These are phyloP conservation scores for Ascosphaera apis DNA, from an alignment of 2,329 filamentous ascomycete genomes.

Conservation along the genomic window DNA sequence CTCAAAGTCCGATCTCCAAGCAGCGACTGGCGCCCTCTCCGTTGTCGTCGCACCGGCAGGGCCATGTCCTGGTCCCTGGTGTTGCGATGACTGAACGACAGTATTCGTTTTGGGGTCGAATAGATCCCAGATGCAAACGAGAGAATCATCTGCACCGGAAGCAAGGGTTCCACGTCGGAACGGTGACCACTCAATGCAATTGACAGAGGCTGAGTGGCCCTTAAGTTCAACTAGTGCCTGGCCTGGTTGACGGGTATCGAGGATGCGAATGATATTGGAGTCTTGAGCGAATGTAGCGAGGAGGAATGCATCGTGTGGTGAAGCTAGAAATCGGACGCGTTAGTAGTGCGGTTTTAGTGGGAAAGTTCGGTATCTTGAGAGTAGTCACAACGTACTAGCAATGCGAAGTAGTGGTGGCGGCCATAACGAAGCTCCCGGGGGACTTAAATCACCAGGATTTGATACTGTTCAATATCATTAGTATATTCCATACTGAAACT, in stretches of 20 bases:
- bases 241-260: slow-evolving; percentile 88
- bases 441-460: slow-evolving; percentile 36
- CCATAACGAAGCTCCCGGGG: slow-evolving; percentile 30
- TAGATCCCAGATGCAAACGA: slow-evolving; percentile 85
- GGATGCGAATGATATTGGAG: slow-evolving; percentile 73
- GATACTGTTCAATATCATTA: slow-evolving; percentile 14
- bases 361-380: slow-evolving; percentile 1
- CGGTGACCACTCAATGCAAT: slow-evolving; percentile 91
- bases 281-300: slow-evolving; percentile 94
- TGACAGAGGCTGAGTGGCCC: slow-evolving; percentile 65
- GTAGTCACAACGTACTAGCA: slow-evolving; percentile 14
- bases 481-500: slow-evolving; percentile 2
- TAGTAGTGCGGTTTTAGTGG: too few relatives aligned
- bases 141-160: slow-evolving; percentile 74
- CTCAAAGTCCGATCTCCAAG: slow-evolving; percentile 24
- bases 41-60: slow-evolving; percentile 10
- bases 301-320: slow-evolving; percentile 83
- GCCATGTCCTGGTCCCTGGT: slow-evolving; percentile 2
- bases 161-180: slow-evolving; percentile 67
- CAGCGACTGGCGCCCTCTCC: slow-evolving; percentile 22
- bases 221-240: slow-evolving; percentile 84
- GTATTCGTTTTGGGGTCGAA: slow-evolving; percentile 39
- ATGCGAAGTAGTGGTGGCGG: slow-evolving; percentile 31
- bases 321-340: slow-evolving; percentile 35
- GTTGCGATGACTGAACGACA: slow-evolving; percentile 19